Conservation (phyloP, 441 rosid genomes). For the Adansonia grandidieri region DNA sequence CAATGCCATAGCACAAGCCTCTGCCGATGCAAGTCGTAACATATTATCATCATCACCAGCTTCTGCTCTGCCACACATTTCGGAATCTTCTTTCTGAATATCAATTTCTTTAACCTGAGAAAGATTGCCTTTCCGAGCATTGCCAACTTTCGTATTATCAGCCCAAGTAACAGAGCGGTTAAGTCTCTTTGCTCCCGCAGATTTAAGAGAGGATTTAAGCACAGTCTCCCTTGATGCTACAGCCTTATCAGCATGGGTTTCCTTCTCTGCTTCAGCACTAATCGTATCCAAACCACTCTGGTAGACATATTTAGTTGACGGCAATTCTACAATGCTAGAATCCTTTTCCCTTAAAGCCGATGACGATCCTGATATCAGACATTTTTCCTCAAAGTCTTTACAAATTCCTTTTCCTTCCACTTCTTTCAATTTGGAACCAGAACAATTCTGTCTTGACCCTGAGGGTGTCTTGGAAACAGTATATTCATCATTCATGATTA, state of each 20-base stretch:
- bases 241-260: conserved; percentile 32
- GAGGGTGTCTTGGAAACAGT: conserved; percentile 59
- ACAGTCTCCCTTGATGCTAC: conserved; percentile 38
- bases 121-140: conserved; percentile 44
- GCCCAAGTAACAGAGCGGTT: conserved; percentile 73
- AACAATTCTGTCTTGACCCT: conserved; percentile 35
- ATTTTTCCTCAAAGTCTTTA: conserved; percentile 31
- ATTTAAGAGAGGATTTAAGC: conserved; percentile 73
- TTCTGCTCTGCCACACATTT: conserved; percentile 26
- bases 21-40: conserved; percentile 65
- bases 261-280: conserved; percentile 35
- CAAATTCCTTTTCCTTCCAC: conserved; percentile 36
- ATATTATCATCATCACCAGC: conserved; percentile 39
- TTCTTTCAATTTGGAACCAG: conserved; percentile 34
- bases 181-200: conserved; percentile 54
- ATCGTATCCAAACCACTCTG: conserved; percentile 27
- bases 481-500: conserved; percentile 62
- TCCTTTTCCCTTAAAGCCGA: conserved; percentile 39
- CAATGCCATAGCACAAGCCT: conserved; percentile 78
- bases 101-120: conserved; percentile 53
- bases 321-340: conserved; percentile 34
- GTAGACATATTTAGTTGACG: conserved; percentile 39
- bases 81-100: conserved; percentile 32
- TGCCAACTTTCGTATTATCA: conserved; percentile 51
- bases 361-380: conserved; percentile 32